These are phyloP conservation scores for Lactarius sp. DNA, from an alignment of 768 basidiomycete genomes.

Conservation along the genomic window DNA sequence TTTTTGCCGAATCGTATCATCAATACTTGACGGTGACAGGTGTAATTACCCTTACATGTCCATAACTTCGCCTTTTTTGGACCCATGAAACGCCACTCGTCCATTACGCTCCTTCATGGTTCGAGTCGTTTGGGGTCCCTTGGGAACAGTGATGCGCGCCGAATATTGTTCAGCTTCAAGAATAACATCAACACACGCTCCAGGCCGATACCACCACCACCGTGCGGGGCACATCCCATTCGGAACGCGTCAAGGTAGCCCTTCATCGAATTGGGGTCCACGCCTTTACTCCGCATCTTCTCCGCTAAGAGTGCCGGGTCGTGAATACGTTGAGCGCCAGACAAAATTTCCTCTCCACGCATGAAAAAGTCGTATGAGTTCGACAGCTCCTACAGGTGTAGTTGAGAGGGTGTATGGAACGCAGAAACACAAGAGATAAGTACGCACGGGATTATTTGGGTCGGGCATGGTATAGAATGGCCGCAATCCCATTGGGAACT, in stretches of 20 bases:
- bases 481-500: constrained; percentile 92
- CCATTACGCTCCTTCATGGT: constrained; percentile 44
- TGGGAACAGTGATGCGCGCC: constrained; percentile 90
- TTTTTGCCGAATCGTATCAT: background rate
- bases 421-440: constrained; percentile 1
- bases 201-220: constrained; percentile 92
- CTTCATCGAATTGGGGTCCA: constrained; percentile 90
- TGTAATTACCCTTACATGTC: background rate
- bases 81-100: no score
- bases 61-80: background rate
- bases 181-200: constrained; percentile 97
- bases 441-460: constrained; percentile 74
- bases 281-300: constrained; percentile 82
- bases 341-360: constrained; percentile 98
- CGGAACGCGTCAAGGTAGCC: constrained; percentile 92
- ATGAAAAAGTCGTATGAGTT: constrained; percentile 99
- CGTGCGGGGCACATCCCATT: constrained; percentile 93
- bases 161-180: constrained; percentile 93
- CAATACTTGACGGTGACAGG: no score
- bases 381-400: constrained; percentile 65
- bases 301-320: constrained; percentile 75
- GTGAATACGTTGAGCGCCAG: constrained; percentile 97
- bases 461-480: constrained; percentile 99
- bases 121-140: constrained; percentile 94
- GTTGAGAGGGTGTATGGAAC: background rate